These are phyloP conservation scores for Rubus parviflorus DNA, from an alignment of 306 rosid species.

Conservation along the genomic window DNA sequence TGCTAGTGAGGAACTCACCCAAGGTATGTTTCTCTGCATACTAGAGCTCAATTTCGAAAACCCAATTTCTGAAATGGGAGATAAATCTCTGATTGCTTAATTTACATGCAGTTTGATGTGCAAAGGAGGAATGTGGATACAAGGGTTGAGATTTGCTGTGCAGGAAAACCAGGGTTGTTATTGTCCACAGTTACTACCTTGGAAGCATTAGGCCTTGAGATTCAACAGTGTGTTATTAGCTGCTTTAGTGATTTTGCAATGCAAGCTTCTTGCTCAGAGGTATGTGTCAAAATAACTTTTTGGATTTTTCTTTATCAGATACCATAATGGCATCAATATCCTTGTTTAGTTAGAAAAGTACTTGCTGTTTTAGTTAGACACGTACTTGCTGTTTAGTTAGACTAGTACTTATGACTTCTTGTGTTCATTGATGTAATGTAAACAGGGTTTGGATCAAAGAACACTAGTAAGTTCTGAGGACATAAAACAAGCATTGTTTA, in stretches of 20 bases:
- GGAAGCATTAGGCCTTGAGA: slow-evolving; percentile 90
- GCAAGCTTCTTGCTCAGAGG: slow-evolving; percentile 98
- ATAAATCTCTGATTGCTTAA: background rate
- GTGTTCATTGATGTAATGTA: slow-evolving; percentile 20
- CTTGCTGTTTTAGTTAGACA: background rate
- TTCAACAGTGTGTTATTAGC: slow-evolving; percentile 89
- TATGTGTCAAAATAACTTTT: slow-evolving; percentile 12
- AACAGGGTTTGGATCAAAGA: slow-evolving; percentile 55
- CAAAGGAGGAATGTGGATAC: slow-evolving; percentile 64
- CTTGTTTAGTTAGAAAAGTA: background rate
- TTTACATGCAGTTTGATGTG: slow-evolving; percentile 66
- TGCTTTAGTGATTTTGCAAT: slow-evolving; percentile 88
- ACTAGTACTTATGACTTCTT: background rate
- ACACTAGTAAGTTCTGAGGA: slow-evolving; percentile 53
- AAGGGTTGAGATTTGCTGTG: slow-evolving; percentile 70
- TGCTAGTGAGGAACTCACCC: slow-evolving; percentile 66
- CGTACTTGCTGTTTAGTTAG: background rate
- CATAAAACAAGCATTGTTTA: slow-evolving; percentile 73
- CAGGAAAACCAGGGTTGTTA: slow-evolving; percentile 77
- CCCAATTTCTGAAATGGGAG: background rate
- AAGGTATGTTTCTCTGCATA: slow-evolving; percentile 45
- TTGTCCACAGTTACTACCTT: slow-evolving; percentile 67
- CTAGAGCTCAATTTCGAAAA: background rate
- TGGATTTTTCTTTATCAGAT: background rate
- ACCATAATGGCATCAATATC: background rate